phyloP scores from a whole-genome alignment of 2,329 filamentous ascomycete species.

The Fusarium camptoceras region DNA sequence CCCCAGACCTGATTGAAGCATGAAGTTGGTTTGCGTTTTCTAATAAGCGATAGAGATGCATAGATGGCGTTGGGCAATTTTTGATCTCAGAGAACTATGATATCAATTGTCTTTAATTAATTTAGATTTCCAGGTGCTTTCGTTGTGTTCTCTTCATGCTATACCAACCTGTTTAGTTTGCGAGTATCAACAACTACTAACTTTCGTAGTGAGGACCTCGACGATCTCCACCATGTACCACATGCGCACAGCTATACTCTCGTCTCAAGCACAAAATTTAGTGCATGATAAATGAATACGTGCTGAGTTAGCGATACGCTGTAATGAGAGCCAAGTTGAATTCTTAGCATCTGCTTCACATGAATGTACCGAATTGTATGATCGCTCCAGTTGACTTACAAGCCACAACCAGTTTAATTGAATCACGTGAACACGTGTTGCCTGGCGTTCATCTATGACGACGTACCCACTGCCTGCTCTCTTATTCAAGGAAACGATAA shows the following conservation, averaged over 20 bases:
- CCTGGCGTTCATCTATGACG: conserved; percentile 26
- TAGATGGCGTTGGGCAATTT: conserved; percentile 38
- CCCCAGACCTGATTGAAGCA: conserved; percentile 73
- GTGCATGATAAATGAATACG: rapidly evolving
- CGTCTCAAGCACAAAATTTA: not conserved
- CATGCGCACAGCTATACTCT: not conserved
- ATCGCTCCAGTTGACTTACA: not conserved
- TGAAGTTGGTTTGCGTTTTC: conserved; percentile 20
- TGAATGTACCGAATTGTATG: not conserved
- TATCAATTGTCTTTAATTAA: not conserved
- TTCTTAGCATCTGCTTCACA: not conserved
- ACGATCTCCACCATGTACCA: not conserved
- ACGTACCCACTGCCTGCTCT: conserved; percentile 18
- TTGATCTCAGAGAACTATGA: conserved; percentile 1
- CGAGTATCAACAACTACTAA: not conserved
- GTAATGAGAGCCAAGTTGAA: not conserved
- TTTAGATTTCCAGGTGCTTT: not conserved
- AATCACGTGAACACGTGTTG: conserved; percentile 26
- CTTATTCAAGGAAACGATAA: not conserved
- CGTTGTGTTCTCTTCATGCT: not conserved
- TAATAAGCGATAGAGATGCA: conserved; percentile 24
- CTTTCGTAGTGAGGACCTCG: no score
- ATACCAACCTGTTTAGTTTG: not conserved
- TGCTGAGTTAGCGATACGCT: not conserved
- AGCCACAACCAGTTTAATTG: not conserved